Evolutionary conservation across 73 alveolate genomes (phyloP).

Genomic region (Blepharisma stoltei): DNA sequence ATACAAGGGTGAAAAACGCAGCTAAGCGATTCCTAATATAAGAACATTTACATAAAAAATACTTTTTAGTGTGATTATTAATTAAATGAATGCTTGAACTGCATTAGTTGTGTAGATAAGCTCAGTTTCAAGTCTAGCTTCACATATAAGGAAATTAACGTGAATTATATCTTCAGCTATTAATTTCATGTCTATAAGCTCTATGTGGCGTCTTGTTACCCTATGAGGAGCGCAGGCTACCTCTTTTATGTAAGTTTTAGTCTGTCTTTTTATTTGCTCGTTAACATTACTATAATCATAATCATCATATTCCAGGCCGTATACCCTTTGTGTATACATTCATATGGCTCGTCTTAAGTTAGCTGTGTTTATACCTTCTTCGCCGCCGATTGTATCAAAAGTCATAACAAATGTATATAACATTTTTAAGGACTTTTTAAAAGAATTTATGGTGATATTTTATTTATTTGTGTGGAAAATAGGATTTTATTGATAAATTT

Average conservation of each 20-base stretch:
- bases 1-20: constrained; percentile 22
- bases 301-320: constrained; percentile 1
- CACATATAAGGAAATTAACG: neutral
- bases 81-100: neutral
- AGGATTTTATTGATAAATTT: no score
- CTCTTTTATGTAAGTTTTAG: neutral
- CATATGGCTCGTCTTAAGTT: neutral
- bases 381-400: neutral
- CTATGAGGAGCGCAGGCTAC: neutral
- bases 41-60: no score
- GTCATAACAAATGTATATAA: neutral
- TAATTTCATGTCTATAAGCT: neutral
- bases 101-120: neutral
- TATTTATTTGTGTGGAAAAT: no score
- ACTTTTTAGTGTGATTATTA: neutral
- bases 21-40: constrained; percentile 30
- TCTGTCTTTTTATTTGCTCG: neutral
- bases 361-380: neutral
- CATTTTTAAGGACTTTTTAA: no score
- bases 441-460: no score
- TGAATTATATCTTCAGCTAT: neutral
- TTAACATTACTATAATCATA: neutral
- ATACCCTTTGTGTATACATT: neutral
- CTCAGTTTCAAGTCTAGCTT: neutral
- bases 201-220: neutral